Base-by-base conservation (phyloP, 208 protist genomes). In the Trypanosoma theileri region DNA sequence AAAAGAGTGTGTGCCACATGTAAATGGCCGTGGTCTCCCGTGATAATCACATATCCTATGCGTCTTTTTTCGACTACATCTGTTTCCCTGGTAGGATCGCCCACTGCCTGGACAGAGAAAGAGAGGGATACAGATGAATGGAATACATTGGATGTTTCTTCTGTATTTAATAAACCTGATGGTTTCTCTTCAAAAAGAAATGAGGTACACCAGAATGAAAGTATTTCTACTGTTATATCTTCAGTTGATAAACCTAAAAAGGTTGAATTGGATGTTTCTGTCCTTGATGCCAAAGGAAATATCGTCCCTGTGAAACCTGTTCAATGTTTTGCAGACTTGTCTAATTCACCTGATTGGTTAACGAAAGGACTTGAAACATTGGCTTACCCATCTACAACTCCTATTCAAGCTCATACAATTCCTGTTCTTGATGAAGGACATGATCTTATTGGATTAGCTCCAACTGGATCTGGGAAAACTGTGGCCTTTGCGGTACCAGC, bases 391-490 rank as follows among this genome's bases (percentile, higher is more conserved):
- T 78, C 70, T 3, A 92, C 91, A 10, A 97, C 93, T 21, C 68
- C 81, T 45, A 97, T 98, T 65, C 95, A 97, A 67, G 80, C 77
- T 24, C 85, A 92, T 62, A 95, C 84, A 0, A 94, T 98, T 55
- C 91, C 93, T 21, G 59, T 89, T 22, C 65, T 98, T 59, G 81
- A 93, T 16, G 52, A 80, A 19, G 97, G 98, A 11, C 76, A 90
- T 46, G 94, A 99, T 81, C 64, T 99, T n/a, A 93, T 99, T 68
- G 98, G 97, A 22, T 79, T 97, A 40, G 98, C 98, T 4, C 90
- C 96, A 44, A 99, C 99, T 1, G 99, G 99, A 31, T 97, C 86
- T 13, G 99, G 99, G 40, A 99, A 99, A 80, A 99, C 99, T 8
- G 90, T 98, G 3, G 98, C 98, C 8, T 99, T 99, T 78, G 96